phyloP scores from a whole-genome alignment of 805 yeast genomes.

The Cyberlindnera petersonii region DNA sequence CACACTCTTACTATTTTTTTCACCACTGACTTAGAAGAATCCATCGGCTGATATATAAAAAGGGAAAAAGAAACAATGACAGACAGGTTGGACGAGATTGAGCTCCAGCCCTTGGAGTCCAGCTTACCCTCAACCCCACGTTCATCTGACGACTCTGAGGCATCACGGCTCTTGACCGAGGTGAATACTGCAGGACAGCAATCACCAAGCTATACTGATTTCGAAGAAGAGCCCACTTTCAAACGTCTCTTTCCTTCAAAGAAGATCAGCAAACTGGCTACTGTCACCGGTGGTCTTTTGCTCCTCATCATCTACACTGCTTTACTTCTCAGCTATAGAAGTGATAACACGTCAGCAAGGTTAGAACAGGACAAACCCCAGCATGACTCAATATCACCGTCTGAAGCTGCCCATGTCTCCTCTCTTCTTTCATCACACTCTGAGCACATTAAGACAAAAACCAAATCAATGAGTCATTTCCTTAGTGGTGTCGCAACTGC shows the following conservation, averaged over 20 bases:
- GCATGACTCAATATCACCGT: too few species aligned
- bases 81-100: conserved; percentile 4
- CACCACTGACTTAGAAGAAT: too few species aligned
- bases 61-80: too few species aligned
- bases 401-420: too few species aligned
- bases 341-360: neutral
- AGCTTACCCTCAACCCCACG: conserved; percentile 2
- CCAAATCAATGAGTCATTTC: too few species aligned
- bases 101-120: conserved; percentile 4
- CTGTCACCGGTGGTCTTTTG: conserved; percentile 3
- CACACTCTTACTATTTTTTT: neutral
- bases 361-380: neutral
- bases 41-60: too few species aligned
- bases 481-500: too few species aligned
- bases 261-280: conserved; percentile 6
- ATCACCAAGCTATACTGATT: conserved; percentile 9
- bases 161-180: conserved; percentile 10
- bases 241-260: conserved; percentile 2
- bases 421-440: too few species aligned
- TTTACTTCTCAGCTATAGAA: conserved; percentile 15
- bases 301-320: conserved; percentile 10
- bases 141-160: conserved; percentile 9
- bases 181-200: conserved; percentile 8
- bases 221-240: conserved; percentile 6
- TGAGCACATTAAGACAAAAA: too few species aligned